Evolutionary conservation across 2,329 filamentous ascomycete species (phyloP).

Genomic region (Conoideocrella luteorostrata): DNA sequence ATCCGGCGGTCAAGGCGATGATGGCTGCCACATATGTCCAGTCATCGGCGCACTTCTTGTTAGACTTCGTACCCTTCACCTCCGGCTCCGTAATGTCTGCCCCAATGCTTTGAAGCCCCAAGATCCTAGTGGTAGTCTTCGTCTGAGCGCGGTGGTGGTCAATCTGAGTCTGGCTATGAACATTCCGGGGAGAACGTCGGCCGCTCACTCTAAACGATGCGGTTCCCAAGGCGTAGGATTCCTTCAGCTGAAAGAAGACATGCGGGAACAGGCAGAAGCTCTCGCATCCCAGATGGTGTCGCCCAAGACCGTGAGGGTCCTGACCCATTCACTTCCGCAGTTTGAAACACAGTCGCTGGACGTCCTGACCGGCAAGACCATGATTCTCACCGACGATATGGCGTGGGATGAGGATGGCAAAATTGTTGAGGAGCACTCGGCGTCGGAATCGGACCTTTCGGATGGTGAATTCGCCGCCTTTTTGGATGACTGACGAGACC

Average conservation of each 20-base stretch:
- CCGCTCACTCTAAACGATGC: conserved; percentile 12
- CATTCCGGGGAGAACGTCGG: conserved; percentile 9
- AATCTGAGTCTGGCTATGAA: conserved; percentile 11
- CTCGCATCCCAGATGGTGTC: conserved; percentile 11
- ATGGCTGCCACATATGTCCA: conserved; percentile 11
- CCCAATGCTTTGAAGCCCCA: conserved; percentile 13
- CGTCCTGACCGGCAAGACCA: conserved; percentile 15
- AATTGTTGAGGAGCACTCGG: conserved; percentile 8
- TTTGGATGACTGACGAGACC: too few relatives aligned
- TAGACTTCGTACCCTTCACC: conserved; percentile 12
- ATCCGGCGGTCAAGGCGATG: neutral
- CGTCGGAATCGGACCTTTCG: conserved; percentile 11
- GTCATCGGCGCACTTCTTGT: conserved; percentile 12
- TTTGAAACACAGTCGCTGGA: conserved; percentile 13
- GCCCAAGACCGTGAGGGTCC: conserved; percentile 12
- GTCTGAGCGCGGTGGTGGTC: conserved; percentile 9
- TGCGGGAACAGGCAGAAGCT: conserved; percentile 12
- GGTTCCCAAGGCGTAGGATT: conserved; percentile 3
- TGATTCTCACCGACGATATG: conserved; percentile 12
- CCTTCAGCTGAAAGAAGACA: conserved; percentile 12
- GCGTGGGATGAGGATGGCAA: conserved; percentile 16
- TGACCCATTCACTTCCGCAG: conserved; percentile 12
- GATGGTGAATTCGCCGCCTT: conserved; percentile 7
- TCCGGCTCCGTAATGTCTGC: conserved; percentile 15
- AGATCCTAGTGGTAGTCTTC: conserved; percentile 5